Base-by-base conservation (phyloP, 2,329 filamentous ascomycete species). In the Didymella segeticola region DNA sequence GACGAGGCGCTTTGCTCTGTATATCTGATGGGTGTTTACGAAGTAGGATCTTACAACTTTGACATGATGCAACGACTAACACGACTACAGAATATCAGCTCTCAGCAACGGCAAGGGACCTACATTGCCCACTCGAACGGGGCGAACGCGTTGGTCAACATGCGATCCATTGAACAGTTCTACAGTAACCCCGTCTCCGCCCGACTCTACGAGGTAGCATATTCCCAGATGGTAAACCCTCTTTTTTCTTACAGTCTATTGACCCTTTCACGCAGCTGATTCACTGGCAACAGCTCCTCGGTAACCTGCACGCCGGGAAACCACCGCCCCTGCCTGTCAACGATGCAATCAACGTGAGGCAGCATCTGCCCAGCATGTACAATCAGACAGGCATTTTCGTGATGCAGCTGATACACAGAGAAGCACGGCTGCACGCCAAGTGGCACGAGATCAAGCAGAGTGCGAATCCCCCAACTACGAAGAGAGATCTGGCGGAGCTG, bases 1-100 rank as follows among this genome's bases (percentile, higher is more conserved):
- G 62, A 73, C 27, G 57, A 64, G 17, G 58, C 63, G 1, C 49
- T 73, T 5, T 64, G 62, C 37, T 56, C 68, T 1, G 67, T 69
- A 0, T 68, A 70, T 55, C 25, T 72, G 2, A 64, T 73, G 59
- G 66, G 68, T 1, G 42, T 72, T 0, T 71, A 66, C 15, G 69
- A 71, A 57, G 69, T 69, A 60, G 14, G 52, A 7, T 27, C 1
- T 14, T 12, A 1, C 9, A 5, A 10, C 9, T 5, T 1, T 19
- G 9, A 2, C 15, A 9, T 3, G 9, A 22, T 14, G 1, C 3
- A 10, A 4, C 8, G 12, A 3, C 33, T 55, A 22, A 49, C 34
- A 9, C 4, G 5, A 5, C 14, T 25, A 11, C 39, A 72, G 68
- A 71, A 66, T 23, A 53, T 72, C 10, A 63, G 62, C 7, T 57